Base-by-base conservation (phyloP, 2,329 filamentous ascomycete genomes). In the Exophiala lecanii-corni region DNA sequence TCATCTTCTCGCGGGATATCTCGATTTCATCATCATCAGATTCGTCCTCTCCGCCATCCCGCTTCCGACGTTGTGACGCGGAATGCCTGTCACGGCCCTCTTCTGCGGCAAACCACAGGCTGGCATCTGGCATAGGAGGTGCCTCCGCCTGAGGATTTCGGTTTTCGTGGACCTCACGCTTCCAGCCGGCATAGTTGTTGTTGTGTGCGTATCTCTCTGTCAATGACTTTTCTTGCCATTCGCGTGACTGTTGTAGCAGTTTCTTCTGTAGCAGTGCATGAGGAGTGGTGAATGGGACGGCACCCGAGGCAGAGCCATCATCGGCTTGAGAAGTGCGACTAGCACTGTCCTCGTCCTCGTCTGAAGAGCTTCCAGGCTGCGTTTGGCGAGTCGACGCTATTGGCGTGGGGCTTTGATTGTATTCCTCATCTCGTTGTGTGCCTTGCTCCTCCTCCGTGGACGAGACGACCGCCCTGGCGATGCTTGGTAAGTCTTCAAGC, bases 121-220 rank as follows among this genome's bases (percentile, higher is more conserved):
- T 73, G 7, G 74, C 62, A 38, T 76, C 70, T 0, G 79, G 75
- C 12, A 81, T 57, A 0, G 71, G 69, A 3, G 73, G 72, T 2
- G 71, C 71, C 2, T 73, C 66, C 39, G 76, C 68, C n/a, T 70
- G 70, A 1, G 68, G 69, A 50, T 78, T 66, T 36, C 71, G 72
- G 19, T 79, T 73, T 52, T 82, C 78, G 58, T 83, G 79, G 2
- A 82, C 68, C n/a, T 76, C 62, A 6, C 69, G 65, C 57, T 79
- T 78, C 68, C 83, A 85, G 16, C 69, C 68, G 36, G 71, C 66
- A 61, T 85, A 85, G 39, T 71, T 66, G 52, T 81, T 78, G 56
- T 83, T 70, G 6, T 68, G 64, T 3, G 75, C 69, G 57, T 85
- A 86, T 43, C 75, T 65, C 12, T 47, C 47, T 7, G 49, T 54